These are phyloP conservation scores for Suhomyces anneliseae DNA, from an alignment of 1,139 yeast genomes.

Conservation along the genomic window DNA sequence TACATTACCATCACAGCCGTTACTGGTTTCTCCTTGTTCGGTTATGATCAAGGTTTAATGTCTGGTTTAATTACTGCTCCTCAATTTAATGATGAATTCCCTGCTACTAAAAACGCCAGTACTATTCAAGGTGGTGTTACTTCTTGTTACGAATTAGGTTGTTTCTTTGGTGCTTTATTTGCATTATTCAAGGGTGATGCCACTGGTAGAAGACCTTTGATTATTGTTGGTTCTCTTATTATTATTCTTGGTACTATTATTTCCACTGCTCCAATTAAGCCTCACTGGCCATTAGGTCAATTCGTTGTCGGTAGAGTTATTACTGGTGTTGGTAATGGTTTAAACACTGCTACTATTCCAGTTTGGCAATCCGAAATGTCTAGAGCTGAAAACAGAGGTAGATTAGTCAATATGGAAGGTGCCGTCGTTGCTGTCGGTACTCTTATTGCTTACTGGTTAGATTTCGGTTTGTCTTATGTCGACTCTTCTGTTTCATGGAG, in stretches of 20 bases:
- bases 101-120: slow-evolving; percentile 41
- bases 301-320: slow-evolving; percentile 72
- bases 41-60: slow-evolving; percentile 83
- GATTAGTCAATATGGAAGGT: slow-evolving; percentile 68
- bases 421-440: slow-evolving; percentile 73
- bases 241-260: slow-evolving; percentile 65
- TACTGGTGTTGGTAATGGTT: slow-evolving; percentile 79
- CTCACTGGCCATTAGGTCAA: slow-evolving; percentile 56
- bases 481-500: slow-evolving; percentile 46
- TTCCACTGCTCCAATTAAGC: slow-evolving; percentile 58
- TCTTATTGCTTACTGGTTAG: slow-evolving; percentile 73
- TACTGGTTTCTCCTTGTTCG: slow-evolving; percentile 67
- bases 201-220: slow-evolving; percentile 65
- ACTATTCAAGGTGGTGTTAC: slow-evolving; percentile 66
- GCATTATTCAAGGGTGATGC: slow-evolving; percentile 64
- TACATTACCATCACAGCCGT: slow-evolving; percentile 59
- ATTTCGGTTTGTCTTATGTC: slow-evolving; percentile 67
- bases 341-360: slow-evolving; percentile 78
- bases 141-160: slow-evolving; percentile 73
- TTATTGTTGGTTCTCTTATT: slow-evolving; percentile 57
- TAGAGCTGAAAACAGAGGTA: slow-evolving; percentile 69
- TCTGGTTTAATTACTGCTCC: slow-evolving; percentile 66
- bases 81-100: slow-evolving; percentile 59
- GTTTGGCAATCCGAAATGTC: slow-evolving; percentile 83
- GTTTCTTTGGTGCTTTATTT: slow-evolving; percentile 70